Percentiles rank a stretch among this genome's conserved stretches.
Evolutionary conservation across 805 yeast genomes (phyloP).

Genomic region (Starmerella ratchasimensis): DNA sequence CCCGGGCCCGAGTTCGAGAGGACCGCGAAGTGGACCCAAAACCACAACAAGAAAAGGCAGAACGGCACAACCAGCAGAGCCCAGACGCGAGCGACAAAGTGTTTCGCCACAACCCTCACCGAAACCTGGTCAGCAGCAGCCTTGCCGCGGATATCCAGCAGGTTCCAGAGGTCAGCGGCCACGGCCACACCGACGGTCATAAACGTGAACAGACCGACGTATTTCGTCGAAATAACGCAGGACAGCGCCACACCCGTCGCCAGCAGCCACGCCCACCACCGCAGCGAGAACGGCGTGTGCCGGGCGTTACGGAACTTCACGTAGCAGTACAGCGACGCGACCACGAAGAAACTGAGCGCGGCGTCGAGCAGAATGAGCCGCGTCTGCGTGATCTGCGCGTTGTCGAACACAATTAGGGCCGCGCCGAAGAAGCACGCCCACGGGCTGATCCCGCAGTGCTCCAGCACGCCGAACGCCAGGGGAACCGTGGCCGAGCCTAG

Average conservation of each 20-base stretch:
- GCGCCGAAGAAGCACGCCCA: conserved; percentile 68
- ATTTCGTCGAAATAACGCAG: conserved; percentile 81
- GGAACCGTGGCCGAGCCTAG: conserved; percentile 81
- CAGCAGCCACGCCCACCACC: conserved; percentile 90
- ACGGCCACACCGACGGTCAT: conserved; percentile 82
- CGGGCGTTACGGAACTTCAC: conserved; percentile 53
- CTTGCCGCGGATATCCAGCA: conserved; percentile 60
- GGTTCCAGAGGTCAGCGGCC: conserved; percentile 46
- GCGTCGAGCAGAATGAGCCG: conserved; percentile 86
- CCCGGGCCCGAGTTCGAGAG: conserved; percentile 81
- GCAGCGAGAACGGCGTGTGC: conserved; percentile 50
- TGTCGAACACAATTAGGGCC: conserved; percentile 54
- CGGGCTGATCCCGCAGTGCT: conserved; percentile 54
- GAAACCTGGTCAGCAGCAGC: conserved; percentile 29
- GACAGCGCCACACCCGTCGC: conserved; percentile 80
- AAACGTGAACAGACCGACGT: conserved; percentile 92
- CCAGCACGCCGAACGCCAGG: conserved; percentile 67
- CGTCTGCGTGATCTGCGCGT: conserved; percentile 70
- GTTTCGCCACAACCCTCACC: conserved; percentile 29
- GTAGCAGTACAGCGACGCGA: conserved; percentile 62
- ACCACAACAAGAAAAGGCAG: conserved; percentile 51
- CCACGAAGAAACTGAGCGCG: conserved; percentile 77
- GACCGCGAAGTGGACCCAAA: conserved; percentile 67
- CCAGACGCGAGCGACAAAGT: conserved; percentile 60
- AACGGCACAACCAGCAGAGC: conserved; percentile 62